phyloP scores from a whole-genome alignment of 2,329 filamentous ascomycete species.

The Hymenoscyphus scutula region DNA sequence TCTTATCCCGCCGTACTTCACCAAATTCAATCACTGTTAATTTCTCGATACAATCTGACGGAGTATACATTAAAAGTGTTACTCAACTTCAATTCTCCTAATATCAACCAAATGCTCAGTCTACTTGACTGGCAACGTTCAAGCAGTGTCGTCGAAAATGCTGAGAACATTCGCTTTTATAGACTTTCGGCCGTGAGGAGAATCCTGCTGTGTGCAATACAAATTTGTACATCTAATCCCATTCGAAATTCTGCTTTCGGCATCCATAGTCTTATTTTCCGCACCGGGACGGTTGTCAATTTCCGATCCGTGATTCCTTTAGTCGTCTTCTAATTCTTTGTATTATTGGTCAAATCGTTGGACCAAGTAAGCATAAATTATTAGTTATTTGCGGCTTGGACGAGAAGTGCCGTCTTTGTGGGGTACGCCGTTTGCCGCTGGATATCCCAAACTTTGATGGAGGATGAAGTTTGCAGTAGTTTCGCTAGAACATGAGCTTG shows the following conservation, averaged over 20 bases:
- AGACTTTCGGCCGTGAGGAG: background rate
- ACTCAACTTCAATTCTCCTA: background rate
- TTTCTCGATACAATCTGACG: too few species aligned
- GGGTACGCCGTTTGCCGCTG: background rate
- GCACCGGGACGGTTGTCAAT: background rate
- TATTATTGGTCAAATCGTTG: background rate
- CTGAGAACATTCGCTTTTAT: background rate
- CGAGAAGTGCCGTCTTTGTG: background rate
- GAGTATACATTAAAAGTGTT: background rate
- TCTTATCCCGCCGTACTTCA: too few species aligned
- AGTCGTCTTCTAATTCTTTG: background rate
- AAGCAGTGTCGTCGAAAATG: background rate
- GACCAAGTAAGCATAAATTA: background rate
- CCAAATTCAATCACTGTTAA: too few species aligned
- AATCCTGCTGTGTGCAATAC: background rate
- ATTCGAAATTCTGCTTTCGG: background rate
- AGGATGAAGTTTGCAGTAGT: conserved; percentile 12
- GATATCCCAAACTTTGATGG: conserved; percentile 5
- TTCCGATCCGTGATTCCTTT: background rate
- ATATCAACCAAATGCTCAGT: background rate
- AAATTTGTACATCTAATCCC: background rate
- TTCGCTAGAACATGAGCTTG: conserved; percentile 29
- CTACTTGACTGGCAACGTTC: background rate
- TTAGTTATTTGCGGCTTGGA: background rate
- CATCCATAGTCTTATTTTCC: too few species aligned